A percentile compares a stretch with the other conserved stretches of the same genome.
Evolutionary conservation across 164 flowering plant genomes (phyloP).

Genomic region (Umbellularia californica): DNA sequence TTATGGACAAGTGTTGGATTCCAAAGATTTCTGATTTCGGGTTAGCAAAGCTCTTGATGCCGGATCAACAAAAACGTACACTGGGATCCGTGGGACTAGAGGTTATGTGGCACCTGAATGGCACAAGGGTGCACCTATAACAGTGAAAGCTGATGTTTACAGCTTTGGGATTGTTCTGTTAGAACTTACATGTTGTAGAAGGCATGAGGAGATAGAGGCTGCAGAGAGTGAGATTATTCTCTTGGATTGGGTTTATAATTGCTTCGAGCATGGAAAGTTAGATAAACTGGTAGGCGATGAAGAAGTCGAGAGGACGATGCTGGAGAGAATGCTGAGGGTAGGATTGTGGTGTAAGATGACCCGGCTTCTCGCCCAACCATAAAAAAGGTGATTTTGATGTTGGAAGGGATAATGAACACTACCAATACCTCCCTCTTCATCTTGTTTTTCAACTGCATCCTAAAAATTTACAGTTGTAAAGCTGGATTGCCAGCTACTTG

Average conservation of each 20-base stretch:
- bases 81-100: no score
- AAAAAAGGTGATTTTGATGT: background rate
- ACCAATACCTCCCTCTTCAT: no score
- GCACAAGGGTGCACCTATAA: background rate
- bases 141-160: background rate
- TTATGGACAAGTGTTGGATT: no score
- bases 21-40: no score
- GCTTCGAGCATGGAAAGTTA: background rate
- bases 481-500: no score
- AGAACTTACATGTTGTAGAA: background rate
- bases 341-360: background rate
- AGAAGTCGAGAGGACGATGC: background rate
- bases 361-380: background rate
- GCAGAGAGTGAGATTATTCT: background rate
- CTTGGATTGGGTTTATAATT: background rate
- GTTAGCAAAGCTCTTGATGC: no score
- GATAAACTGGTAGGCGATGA: background rate
- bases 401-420: no score
- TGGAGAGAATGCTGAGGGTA: background rate
- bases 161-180: background rate
- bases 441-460: no score
- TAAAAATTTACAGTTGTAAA: no score
- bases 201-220: background rate
- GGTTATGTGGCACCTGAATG: no score
- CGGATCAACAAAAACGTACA: no score